These are phyloP conservation scores for Myochromella boudieri DNA, from an alignment of 768 basidiomycete genomes.

Conservation along the genomic window DNA sequence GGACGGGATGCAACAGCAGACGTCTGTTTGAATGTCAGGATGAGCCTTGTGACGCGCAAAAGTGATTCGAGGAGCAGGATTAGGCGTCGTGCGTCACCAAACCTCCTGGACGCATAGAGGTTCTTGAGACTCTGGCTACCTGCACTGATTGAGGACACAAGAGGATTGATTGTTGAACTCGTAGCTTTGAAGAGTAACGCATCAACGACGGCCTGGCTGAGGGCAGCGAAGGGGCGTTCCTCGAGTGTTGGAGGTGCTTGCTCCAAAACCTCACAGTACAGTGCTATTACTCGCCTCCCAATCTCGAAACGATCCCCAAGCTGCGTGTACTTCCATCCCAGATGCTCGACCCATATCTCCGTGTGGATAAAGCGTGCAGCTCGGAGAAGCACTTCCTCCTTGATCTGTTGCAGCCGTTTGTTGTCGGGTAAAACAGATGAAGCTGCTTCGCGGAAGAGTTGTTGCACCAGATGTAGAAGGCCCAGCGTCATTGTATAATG, in stretches of 20 bases:
- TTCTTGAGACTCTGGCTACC: conserved; percentile 58
- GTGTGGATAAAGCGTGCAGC: conserved; percentile 78
- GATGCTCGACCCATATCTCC: conserved; percentile 86
- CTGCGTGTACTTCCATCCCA: conserved; percentile 83
- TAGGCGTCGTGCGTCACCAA: conserved; percentile 67
- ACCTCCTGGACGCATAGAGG: conserved; percentile 62
- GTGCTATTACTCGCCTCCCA: conserved; percentile 58
- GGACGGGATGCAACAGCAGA: conserved; percentile 41
- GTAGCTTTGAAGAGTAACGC: conserved; percentile 73
- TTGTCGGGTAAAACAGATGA: conserved; percentile 57
- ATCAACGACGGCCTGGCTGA: conserved; percentile 68
- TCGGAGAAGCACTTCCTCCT: conserved; percentile 81
- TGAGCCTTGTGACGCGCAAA: conserved; percentile 57
- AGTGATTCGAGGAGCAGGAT: conserved; percentile 69
- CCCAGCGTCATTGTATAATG: conserved; percentile 83
- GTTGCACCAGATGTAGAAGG: conserved; percentile 72
- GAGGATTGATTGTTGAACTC: conserved; percentile 77
- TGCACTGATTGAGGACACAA: conserved; percentile 68
- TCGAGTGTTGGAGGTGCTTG: conserved; percentile 55
- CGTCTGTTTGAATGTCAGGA: conserved; percentile 65
- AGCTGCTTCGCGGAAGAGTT: conserved; percentile 73
- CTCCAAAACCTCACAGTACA: conserved; percentile 69
- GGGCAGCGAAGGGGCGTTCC: conserved; percentile 55
- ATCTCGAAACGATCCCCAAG: conserved; percentile 86
- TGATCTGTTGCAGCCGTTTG: conserved; percentile 64